Base-by-base conservation (phyloP, 306 rosid species). In the Lablab purpureus region DNA sequence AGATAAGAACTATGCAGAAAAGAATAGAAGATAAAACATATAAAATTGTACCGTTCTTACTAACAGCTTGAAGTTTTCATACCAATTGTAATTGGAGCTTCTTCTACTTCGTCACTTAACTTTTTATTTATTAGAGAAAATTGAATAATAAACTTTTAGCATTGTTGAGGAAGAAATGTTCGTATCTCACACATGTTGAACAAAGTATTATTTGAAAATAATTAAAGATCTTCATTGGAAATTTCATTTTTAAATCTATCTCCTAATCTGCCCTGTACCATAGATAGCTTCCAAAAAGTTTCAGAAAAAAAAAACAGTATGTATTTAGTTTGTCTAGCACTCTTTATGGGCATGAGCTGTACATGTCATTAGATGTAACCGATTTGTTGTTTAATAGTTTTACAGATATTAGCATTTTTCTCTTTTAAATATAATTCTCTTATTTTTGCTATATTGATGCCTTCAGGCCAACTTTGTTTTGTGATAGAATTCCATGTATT, bases 31-130 rank as follows among this genome's bases (percentile, higher is more conserved):
- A 59, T 59, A 60, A 68, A 82, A 52, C 51, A 40, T 64, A 46
- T 9, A 22, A 34, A 7, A 37, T 49, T 50, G n/a, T 46, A 50
- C 50, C 36, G 41, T 7, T 37, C 11, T 37, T 27, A 55, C 43
- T 50, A 56, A 62, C 27, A 41, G 78, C 70, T 30, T 62, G 68
- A 62, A 74, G 55, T 78, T 74, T 67, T 56, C 73, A 59, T 59
- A 59, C 68, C 71, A 22, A 52, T 60, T 51, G 70, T 27, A 50
- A 41, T 71, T 71, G 22, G 59, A 62, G 55, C 70, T 64, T 81
- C 72, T 77, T 71, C 36, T 64, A 66, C 72, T 22, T 62, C 43
- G 66, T 36, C 63, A 13, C 54, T 58, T 47, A 37, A 11, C 28
- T 25, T 65, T 54, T 46, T 30, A 22, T 41, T 63, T 30, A 45